These are phyloP conservation scores for Solanum okadae DNA, from an alignment of 257 asterid genomes.

Conservation along the genomic window DNA sequence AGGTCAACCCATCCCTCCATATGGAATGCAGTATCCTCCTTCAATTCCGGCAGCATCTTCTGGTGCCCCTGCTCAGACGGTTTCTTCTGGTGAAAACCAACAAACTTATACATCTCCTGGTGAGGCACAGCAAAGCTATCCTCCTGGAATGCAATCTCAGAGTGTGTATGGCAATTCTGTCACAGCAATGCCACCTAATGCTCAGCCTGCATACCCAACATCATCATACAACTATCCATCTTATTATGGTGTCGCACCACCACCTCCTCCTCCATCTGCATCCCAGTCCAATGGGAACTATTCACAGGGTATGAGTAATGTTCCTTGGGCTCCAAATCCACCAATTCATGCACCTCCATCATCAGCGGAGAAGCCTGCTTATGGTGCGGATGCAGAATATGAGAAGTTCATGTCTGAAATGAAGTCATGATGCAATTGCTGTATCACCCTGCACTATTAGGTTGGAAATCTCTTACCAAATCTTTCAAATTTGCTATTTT, in stretches of 20 bases:
- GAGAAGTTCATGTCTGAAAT: conserved; percentile 97
- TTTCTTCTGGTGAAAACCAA: conserved; percentile 51
- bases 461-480: conserved; percentile 22
- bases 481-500: not conserved
- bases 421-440: conserved; percentile 30
- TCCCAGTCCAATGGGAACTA: conserved; percentile 43
- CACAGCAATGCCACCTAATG: conserved; percentile 44
- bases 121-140: conserved; percentile 64
- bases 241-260: conserved; percentile 47
- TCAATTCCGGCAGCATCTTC: conserved; percentile 55
- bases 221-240: conserved; percentile 56
- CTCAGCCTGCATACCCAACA: conserved; percentile 42
- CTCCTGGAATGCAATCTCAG: conserved; percentile 71
- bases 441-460: not conserved
- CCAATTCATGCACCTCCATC: conserved; percentile 52
- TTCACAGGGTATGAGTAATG: conserved; percentile 52
- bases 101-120: conserved; percentile 50
- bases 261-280: conserved; percentile 54
- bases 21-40: conserved; percentile 63
- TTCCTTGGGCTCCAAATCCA: conserved; percentile 78
- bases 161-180: conserved; percentile 43
- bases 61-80: conserved; percentile 31
- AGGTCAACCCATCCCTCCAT: conserved; percentile 47
- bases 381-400: conserved; percentile 60
- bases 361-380: conserved; percentile 45